These are phyloP conservation scores for Arthrobotrys megalospora DNA, from an alignment of 2,329 filamentous ascomycete genomes.

Conservation along the genomic window DNA sequence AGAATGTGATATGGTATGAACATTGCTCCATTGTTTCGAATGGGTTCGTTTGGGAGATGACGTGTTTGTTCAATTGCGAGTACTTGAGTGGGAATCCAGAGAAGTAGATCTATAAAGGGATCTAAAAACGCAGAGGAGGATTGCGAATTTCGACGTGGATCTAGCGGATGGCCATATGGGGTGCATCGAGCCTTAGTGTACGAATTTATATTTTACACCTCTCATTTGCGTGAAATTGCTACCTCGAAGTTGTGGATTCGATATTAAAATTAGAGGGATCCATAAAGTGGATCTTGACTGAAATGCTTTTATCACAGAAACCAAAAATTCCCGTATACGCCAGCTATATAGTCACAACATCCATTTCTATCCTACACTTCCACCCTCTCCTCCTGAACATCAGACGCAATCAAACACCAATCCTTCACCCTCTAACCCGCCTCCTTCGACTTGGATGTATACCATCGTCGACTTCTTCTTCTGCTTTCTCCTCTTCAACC, in stretches of 20 bases:
- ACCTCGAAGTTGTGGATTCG: no score
- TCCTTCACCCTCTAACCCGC: constrained; percentile 54
- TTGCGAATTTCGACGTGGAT: no score
- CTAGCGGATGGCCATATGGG: no score
- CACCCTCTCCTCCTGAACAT: no score
- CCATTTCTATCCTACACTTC: constrained; percentile 20
- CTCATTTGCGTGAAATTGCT: no score
- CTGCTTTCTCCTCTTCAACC: constrained; percentile 63
- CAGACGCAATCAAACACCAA: not conserved
- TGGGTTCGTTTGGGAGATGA: no score
- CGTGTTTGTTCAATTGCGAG: not conserved
- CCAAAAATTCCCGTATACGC: not conserved
- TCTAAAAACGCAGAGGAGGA: no score
- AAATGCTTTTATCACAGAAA: constrained; percentile 37
- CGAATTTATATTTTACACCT: no score
- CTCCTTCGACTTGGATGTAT: constrained; percentile 63
- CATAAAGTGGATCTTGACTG: constrained; percentile 22
- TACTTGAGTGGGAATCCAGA: not conserved
- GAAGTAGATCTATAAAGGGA: not conserved
- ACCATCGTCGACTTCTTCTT: constrained; percentile 61
- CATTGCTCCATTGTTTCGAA: no score
- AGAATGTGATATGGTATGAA: no score
- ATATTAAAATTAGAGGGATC: no score
- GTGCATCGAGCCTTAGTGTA: no score
- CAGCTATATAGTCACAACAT: not conserved